Conservation (phyloP, 768 basidiomycete genomes). For the Crepidotus variabilis region DNA sequence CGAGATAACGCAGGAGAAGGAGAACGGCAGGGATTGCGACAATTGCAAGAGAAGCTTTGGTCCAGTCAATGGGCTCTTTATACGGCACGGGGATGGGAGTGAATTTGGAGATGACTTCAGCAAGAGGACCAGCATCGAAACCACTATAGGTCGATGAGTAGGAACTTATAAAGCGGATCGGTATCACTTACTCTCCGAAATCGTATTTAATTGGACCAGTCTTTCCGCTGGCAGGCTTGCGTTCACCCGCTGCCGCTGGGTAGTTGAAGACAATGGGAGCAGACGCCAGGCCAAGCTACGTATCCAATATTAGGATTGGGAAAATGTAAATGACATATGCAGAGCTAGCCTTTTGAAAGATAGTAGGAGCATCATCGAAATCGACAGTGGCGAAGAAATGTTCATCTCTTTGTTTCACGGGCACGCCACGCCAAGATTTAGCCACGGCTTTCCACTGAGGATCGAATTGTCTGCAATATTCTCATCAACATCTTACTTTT, state of each 20-base stretch:
- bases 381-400: constrained; percentile 95
- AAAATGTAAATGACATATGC: not conserved
- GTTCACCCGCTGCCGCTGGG: constrained; percentile 68
- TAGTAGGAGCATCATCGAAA: constrained; percentile 69
- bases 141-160: constrained; percentile 49
- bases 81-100: constrained; percentile 84
- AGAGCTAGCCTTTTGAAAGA: constrained; percentile 73
- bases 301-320: not conserved
- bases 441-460: constrained; percentile 81
- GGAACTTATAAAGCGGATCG: not conserved
- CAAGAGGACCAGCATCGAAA: constrained; percentile 75
- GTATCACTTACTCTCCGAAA: constrained; percentile 59
- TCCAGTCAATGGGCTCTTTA: constrained; percentile 73
- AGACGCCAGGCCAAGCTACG: constrained; percentile 73
- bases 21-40: constrained; percentile 43
- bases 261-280: constrained; percentile 85
- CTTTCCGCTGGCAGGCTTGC: constrained; percentile 53
- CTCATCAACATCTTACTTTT: constrained; percentile 5
- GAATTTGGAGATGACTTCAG: constrained; percentile 66
- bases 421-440: constrained; percentile 71
- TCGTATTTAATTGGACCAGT: constrained; percentile 65
- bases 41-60: constrained; percentile 44
- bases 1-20: constrained; percentile 55
- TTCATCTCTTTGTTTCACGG: constrained; percentile 58
- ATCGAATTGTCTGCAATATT: constrained; percentile 68